Evolutionary conservation across 2,329 filamentous ascomycete species (phyloP).

Genomic region (Scopulariopsis brevicaulis): DNA sequence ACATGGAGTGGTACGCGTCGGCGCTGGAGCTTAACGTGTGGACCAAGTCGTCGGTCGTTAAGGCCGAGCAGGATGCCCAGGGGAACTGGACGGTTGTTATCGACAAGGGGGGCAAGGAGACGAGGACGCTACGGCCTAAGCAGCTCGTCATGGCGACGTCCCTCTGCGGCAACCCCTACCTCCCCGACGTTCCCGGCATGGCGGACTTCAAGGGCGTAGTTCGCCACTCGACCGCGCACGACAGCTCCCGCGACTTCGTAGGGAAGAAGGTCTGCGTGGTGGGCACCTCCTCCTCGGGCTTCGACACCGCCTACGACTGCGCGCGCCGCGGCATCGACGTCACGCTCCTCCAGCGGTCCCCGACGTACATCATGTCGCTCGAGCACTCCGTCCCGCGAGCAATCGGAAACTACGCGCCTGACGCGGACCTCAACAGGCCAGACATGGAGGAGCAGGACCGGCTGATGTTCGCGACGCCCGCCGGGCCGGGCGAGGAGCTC

Average conservation of each 20-base stretch:
- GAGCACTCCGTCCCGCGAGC: constrained; percentile 15
- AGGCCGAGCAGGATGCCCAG: constrained; percentile 18
- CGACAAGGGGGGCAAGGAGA: constrained; percentile 9
- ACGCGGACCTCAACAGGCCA: constrained; percentile 30
- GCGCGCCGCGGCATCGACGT: not conserved
- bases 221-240: constrained; percentile 57
- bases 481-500: constrained; percentile 32
- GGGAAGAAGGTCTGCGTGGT: not conserved
- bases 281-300: not conserved
- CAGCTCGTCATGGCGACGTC: not conserved
- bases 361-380: constrained; percentile 20
- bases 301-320: not conserved
- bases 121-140: constrained; percentile 4
- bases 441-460: constrained; percentile 34
- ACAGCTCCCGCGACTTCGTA: not conserved
- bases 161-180: constrained; percentile 61
- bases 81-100: constrained; percentile 42
- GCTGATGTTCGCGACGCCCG: constrained; percentile 41
- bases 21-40: constrained; percentile 54
- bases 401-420: constrained; percentile 13
- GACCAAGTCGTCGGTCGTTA: constrained; percentile 35
- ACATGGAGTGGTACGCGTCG: constrained; percentile 50
- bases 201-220: constrained; percentile 61
- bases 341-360: constrained; percentile 8
- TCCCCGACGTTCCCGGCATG: constrained; percentile 57